A percentile compares a stretch with the other conserved stretches of the same genome.
Conservation (phyloP, 495 filamentous ascomycete species). For the Letharia lupina region DNA sequence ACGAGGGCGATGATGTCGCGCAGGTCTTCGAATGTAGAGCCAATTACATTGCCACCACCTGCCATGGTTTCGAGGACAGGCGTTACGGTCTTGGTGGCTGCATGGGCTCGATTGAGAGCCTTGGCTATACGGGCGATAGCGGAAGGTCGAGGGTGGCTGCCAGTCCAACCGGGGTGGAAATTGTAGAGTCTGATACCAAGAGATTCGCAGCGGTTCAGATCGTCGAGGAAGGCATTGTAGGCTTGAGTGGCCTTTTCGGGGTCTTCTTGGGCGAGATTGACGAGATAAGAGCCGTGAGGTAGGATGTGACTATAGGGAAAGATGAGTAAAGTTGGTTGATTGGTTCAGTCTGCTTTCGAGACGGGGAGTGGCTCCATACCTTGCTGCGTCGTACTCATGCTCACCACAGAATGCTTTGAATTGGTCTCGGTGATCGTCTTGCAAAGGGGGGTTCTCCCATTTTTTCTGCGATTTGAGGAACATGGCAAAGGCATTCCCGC, state of each 20-base stretch:
- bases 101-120: constrained; percentile 71
- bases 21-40: constrained; percentile 74
- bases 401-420: constrained; percentile 60
- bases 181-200: constrained; percentile 89
- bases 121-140: constrained; percentile 72
- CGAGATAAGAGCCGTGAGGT: constrained; percentile 91
- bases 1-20: constrained; percentile 71
- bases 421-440: constrained; percentile 52
- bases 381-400: constrained; percentile 61
- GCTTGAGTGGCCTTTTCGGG: constrained; percentile 73
- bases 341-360: not conserved
- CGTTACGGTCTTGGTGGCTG: constrained; percentile 61
- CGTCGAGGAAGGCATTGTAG: constrained; percentile 79
- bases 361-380: constrained; percentile 30
- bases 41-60: constrained; percentile 78
- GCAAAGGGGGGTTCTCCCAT: constrained; percentile 78
- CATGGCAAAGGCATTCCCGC: constrained; percentile 84
- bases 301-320: constrained; percentile 50
- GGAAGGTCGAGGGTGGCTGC: constrained; percentile 51
- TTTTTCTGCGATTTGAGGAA: constrained; percentile 95
- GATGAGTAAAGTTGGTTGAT: not conserved
- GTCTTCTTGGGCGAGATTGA: constrained; percentile 86
- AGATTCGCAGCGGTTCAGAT: constrained; percentile 78
- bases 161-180: constrained; percentile 86
- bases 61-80: constrained; percentile 95